These are phyloP conservation scores for Tulasnella sp. DNA, from an alignment of 768 basidiomycete genomes.

Conservation along the genomic window DNA sequence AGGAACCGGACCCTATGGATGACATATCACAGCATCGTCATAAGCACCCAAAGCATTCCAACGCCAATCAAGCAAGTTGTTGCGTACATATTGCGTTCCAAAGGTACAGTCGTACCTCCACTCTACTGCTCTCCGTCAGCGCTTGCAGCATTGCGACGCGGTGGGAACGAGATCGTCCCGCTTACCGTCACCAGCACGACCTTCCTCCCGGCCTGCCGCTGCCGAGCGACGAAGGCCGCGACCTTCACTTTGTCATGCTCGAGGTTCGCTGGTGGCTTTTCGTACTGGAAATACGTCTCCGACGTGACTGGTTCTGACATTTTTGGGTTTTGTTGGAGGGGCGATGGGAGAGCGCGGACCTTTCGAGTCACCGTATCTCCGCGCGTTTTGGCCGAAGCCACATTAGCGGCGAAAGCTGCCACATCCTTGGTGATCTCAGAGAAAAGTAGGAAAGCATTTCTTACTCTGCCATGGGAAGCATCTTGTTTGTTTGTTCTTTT, in stretches of 20 bases:
- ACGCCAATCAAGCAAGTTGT: constrained; percentile 13
- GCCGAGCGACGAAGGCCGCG: constrained; percentile 55
- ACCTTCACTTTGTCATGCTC: constrained; percentile 55
- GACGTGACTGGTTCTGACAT: constrained; percentile 49
- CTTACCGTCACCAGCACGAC: constrained; percentile 93
- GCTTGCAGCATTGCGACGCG: background rate
- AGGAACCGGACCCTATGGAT: constrained; percentile 83
- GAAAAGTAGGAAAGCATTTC: no score
- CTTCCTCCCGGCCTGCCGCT: constrained; percentile 49
- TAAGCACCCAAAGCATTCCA: constrained; percentile 18
- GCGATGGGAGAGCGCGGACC: background rate
- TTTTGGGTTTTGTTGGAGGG: background rate
- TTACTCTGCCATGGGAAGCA: no score
- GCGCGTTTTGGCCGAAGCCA: background rate
- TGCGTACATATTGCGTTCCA: constrained; percentile 97
- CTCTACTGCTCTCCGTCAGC: constrained; percentile 46
- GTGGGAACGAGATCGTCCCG: constrained; percentile 15
- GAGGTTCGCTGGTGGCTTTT: constrained; percentile 63
- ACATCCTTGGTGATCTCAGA: no score
- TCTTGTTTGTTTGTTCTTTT: no score
- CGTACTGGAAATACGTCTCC: constrained; percentile 82
- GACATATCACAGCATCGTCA: constrained; percentile 17
- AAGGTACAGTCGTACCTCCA: constrained; percentile 93
- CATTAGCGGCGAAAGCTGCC: background rate
- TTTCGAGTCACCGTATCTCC: background rate